These are phyloP conservation scores for Geranium incanum DNA, from an alignment of 441 rosid genomes.

Conservation along the genomic window DNA sequence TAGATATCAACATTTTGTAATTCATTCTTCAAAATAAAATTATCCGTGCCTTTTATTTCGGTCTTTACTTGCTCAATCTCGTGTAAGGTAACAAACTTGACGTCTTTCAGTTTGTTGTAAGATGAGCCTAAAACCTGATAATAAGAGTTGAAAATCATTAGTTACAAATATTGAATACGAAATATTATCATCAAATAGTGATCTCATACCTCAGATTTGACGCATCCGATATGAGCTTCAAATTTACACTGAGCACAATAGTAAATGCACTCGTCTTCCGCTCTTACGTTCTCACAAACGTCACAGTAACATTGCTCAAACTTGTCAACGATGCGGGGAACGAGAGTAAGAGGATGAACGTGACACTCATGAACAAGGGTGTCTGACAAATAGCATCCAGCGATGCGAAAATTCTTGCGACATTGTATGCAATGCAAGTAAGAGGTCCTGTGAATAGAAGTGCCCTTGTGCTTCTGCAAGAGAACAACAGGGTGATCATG, in stretches of 20 bases:
- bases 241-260: constrained; percentile 14
- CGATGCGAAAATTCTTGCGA: background rate
- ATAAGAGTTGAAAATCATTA: too few relatives aligned
- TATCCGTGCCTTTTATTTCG: background rate
- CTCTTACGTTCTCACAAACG: constrained; percentile 21
- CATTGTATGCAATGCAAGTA: constrained; percentile 20
- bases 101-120: too few relatives aligned
- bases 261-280: constrained; percentile 11
- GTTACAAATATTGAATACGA: background rate
- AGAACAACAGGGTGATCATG: too few relatives aligned
- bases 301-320: constrained; percentile 21
- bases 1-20: background rate
- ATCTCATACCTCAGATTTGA: constrained; percentile 18
- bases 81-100: too few relatives aligned
- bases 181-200: too few relatives aligned
- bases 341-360: constrained; percentile 13
- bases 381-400: constrained; percentile 5
- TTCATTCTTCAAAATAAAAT: background rate
- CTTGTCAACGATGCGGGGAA: background rate
- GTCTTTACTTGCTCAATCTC: background rate
- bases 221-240: constrained; percentile 12
- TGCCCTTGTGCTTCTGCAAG: too few relatives aligned
- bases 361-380: constrained; percentile 9
- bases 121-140: too few relatives aligned
- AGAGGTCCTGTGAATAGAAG: background rate